phyloP scores from a whole-genome alignment of 345 rosid genomes.

The Noccaea bulbosa region DNA sequence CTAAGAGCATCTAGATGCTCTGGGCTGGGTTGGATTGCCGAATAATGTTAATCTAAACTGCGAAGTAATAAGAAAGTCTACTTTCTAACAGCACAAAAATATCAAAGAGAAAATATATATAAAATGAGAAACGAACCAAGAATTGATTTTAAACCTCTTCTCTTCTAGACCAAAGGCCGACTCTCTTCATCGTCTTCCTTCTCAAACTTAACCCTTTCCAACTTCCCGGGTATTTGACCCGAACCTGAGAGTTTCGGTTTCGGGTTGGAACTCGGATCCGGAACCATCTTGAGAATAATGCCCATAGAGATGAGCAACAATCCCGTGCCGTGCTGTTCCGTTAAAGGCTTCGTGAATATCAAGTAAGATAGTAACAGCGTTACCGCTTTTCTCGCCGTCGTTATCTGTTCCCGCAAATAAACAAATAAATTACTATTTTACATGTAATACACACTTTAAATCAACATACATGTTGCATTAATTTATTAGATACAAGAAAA shows the following conservation, averaged over 20 bases:
- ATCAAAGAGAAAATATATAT: not conserved
- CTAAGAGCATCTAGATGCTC: too few species aligned
- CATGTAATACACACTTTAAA: not conserved
- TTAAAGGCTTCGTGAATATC: constrained; percentile 89
- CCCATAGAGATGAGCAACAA: constrained; percentile 82
- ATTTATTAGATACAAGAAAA: not conserved
- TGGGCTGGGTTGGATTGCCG: constrained; percentile 1
- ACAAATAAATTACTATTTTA: not conserved
- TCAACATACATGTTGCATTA: too few species aligned
- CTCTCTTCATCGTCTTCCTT: constrained; percentile 57
- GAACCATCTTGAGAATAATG: constrained; percentile 76
- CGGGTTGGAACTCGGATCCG: constrained; percentile 50
- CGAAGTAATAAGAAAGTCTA: constrained; percentile 2
- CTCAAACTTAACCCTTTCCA: constrained; percentile 23
- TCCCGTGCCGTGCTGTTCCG: constrained; percentile 82
- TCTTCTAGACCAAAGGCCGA: constrained; percentile 52
- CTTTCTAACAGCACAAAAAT: constrained; percentile 9
- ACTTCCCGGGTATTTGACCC: constrained; percentile 27
- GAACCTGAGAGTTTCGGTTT: constrained; percentile 29
- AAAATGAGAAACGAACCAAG: constrained; percentile 17
- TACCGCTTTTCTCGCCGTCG: constrained; percentile 85
- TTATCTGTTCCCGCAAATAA: constrained; percentile 52
- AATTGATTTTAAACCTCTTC: not conserved
- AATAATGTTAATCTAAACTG: constrained; percentile 2
- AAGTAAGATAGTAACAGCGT: constrained; percentile 72